Percentiles rank a stretch among this genome's conserved stretches.
Evolutionary conservation across 2,329 filamentous ascomycete genomes (phyloP).

Genomic region (Ceratocystis harringtonii): DNA sequence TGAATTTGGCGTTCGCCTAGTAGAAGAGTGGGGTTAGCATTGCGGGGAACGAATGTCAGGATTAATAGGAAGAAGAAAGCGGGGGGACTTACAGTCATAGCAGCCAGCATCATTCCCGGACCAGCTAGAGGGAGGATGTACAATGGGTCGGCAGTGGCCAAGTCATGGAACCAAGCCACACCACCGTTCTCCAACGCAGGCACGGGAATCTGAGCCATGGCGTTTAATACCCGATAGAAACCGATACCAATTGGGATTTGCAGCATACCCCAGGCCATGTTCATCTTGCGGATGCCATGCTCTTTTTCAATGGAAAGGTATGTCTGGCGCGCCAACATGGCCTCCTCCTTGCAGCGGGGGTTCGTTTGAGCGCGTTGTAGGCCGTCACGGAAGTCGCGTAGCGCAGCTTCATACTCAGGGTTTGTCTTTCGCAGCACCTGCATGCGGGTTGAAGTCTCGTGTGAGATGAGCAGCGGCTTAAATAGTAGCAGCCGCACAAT

Average conservation of each 20-base stretch:
- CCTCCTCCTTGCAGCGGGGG: conserved; percentile 15
- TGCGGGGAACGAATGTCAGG: not conserved
- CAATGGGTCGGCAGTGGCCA: conserved; percentile 62
- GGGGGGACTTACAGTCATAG: conserved; percentile 33
- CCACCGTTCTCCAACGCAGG: conserved; percentile 60
- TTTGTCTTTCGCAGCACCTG: conserved; percentile 37
- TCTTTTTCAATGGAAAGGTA: conserved; percentile 21
- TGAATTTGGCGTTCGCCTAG: conserved; percentile 27
- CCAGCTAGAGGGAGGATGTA: conserved; percentile 56
- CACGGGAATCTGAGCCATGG: conserved; percentile 64
- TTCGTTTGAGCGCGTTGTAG: conserved; percentile 28
- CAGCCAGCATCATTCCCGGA: conserved; percentile 39
- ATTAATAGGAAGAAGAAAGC: not conserved
- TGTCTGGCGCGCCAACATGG: conserved; percentile 22
- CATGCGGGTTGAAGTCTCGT: conserved; percentile 48
- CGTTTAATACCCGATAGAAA: conserved; percentile 60
- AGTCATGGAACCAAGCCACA: conserved; percentile 61
- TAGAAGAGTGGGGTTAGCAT: conserved; percentile 16
- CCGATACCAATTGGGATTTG: conserved; percentile 60
- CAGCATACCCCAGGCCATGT: conserved; percentile 27
- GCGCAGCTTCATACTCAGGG: conserved; percentile 35
- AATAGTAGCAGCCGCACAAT: conserved; percentile 50
- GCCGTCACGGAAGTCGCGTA: conserved; percentile 33
- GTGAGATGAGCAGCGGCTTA: conserved; percentile 46
- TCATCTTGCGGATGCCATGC: conserved; percentile 25